Evolutionary conservation across 2,329 filamentous ascomycete genomes (phyloP).

Genomic region (Fusarium armeniacum): DNA sequence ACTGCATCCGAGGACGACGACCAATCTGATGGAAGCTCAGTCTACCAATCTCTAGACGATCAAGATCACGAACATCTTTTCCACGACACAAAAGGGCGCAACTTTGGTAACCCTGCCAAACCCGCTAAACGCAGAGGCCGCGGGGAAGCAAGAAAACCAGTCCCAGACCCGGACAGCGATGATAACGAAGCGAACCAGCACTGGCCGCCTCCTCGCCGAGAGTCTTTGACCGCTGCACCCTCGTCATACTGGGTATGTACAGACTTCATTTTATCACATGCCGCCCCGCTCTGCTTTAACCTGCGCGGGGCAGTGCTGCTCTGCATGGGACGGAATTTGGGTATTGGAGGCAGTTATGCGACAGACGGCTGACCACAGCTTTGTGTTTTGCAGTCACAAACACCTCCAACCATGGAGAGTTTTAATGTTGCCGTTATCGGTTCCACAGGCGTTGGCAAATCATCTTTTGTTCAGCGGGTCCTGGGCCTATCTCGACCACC

Average conservation of each 20-base stretch:
- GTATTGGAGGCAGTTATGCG: slow-evolving; percentile 30
- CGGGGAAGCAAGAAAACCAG: slow-evolving; percentile 37
- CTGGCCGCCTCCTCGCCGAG: slow-evolving; percentile 64
- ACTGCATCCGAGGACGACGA: slow-evolving; percentile 45
- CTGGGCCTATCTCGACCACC: slow-evolving; percentile 68
- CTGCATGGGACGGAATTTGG: slow-evolving; percentile 3
- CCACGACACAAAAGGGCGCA: slow-evolving; percentile 43
- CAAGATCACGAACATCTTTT: slow-evolving; percentile 53
- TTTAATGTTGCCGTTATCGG: slow-evolving; percentile 77
- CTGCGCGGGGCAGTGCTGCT: slow-evolving; percentile 46
- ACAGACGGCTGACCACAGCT: slow-evolving; percentile 48
- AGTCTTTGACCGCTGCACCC: slow-evolving; percentile 61
- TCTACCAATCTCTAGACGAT: slow-evolving; percentile 50
- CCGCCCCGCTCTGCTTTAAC: slow-evolving; percentile 38
- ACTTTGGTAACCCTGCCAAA: slow-evolving; percentile 19
- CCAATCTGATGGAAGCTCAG: slow-evolving; percentile 45
- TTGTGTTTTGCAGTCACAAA: slow-evolving; percentile 51
- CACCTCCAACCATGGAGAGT: slow-evolving; percentile 65
- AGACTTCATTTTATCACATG: slow-evolving; percentile 41
- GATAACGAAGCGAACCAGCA: slow-evolving; percentile 51
- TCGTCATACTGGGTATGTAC: slow-evolving; percentile 57
- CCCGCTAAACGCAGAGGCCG: slow-evolving; percentile 26
- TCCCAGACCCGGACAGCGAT: slow-evolving; percentile 45
- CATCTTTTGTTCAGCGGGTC: slow-evolving; percentile 75
- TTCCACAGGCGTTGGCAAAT: slow-evolving; percentile 76